Conservation (phyloP, 371 early-diverging fungal species). For the Actinomucor elegans region DNA sequence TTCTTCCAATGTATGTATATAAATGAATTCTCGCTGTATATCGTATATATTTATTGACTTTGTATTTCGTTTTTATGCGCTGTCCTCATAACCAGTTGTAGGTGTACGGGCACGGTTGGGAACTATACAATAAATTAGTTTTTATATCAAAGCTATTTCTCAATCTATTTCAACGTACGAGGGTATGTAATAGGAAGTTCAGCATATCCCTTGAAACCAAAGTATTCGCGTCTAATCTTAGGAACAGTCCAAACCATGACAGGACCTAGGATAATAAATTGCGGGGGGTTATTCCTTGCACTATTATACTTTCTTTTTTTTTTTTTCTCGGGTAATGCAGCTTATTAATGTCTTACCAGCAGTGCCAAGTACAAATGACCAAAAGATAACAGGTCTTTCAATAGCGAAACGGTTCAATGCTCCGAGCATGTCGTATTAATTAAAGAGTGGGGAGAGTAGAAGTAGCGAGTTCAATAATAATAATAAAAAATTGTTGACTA, state of each 20-base stretch:
- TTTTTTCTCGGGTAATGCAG: not conserved
- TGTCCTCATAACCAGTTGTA: conserved; percentile 49
- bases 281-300: conserved; percentile 1
- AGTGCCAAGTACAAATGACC: conserved; percentile 47
- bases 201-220: conserved; percentile 48
- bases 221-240: conserved; percentile 46
- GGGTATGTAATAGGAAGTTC: conserved; percentile 48
- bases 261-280: conserved; percentile 31
- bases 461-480: no score
- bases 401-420: conserved; percentile 41
- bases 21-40: no score
- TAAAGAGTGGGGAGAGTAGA: conserved; percentile 10
- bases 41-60: no score
- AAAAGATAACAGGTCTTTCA: conserved; percentile 43
- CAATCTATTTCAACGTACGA: conserved; percentile 25
- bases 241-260: conserved; percentile 52
- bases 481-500: no score
- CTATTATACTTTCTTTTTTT: no score
- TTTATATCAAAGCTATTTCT: not conserved
- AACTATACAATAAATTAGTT: conserved; percentile 23
- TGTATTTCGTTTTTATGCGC: conserved; percentile 8
- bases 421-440: conserved; percentile 27
- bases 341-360: conserved; percentile 26
- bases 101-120: conserved; percentile 47
- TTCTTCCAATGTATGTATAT: no score